Base-by-base conservation (phyloP, 1,139 yeast species). In the Starmera stellimalicola region DNA sequence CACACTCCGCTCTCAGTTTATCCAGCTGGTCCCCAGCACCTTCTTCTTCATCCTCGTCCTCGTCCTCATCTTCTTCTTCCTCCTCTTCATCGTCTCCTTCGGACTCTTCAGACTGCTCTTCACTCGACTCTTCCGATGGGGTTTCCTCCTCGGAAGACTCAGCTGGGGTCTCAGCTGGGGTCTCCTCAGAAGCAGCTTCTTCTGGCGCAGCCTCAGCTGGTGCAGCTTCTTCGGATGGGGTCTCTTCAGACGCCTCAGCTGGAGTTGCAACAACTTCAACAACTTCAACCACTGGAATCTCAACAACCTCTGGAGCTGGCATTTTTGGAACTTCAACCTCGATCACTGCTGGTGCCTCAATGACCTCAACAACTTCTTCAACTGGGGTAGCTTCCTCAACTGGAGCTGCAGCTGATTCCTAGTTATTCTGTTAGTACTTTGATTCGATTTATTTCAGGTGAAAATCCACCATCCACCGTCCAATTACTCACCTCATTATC, bases 1-100 rank as follows among this genome's bases (percentile, higher is more conserved):
- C 65, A 64, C 93, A 78, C 58, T 77, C 82, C 38, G 68, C 80
- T 54, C 71, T 73, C 53, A 81, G 59, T 34, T 70, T 65, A 40
- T 77, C 91, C 42, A 76, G 60, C 57, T 78, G 93, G 58, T 81
- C 94, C 35, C 53, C 70, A 27, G 54, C 63, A 57, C 77, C 91
- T 35, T 79, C 93, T 44, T 81, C 93, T 18, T 81, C 91, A 2
- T 80, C 91, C 1, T 78, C 87, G 0, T 78, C 88, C 1, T 54
- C 60, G 0, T 54, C 60, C 0, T 51, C 58, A 2, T 49, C 58
- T 1, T 55, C 61, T 1, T 54, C 62, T 4, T 51, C 55, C 12
- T 47, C 45, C 7, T 45, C 55, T 19, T 50, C 57, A 27, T 53
- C 59, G 26, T 51, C 59, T 20, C 51, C 58, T 22, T 34, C 52